Conservation (phyloP, 257 asterid genomes). For the Penstemon barbatus region DNA sequence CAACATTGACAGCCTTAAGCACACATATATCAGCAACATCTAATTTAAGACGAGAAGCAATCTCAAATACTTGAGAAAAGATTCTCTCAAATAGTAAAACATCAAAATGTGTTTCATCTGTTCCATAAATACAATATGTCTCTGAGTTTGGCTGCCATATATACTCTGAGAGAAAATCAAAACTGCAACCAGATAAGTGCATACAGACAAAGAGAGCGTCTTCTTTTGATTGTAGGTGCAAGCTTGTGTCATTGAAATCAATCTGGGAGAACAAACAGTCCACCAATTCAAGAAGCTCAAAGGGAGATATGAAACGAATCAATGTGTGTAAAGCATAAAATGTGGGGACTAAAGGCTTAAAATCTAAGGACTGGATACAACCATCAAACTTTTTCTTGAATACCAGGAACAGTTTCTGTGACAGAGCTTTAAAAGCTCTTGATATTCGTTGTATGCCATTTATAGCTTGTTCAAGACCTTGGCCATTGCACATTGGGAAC, state of each 20-base stretch:
- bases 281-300: conserved; percentile 63
- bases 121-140: conserved; percentile 29
- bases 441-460: no score
- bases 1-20: conserved; percentile 67
- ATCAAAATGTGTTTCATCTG: conserved; percentile 39
- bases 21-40: conserved; percentile 69
- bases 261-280: conserved; percentile 64
- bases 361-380: no score
- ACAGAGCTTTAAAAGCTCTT: no score
- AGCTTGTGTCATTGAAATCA: conserved; percentile 37
- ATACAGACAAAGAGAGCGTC: conserved; percentile 52
- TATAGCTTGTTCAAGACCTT: no score
- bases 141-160: conserved; percentile 41
- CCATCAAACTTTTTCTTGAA: no score
- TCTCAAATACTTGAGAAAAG: conserved; percentile 48
- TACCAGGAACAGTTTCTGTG: no score
- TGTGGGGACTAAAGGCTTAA: no score
- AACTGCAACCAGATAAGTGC: conserved; percentile 60
- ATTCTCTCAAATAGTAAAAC: conserved; percentile 50
- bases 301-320: no score
- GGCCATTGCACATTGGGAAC: no score
- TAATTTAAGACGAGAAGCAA: conserved; percentile 46
- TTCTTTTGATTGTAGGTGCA: conserved; percentile 38
- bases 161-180: conserved; percentile 48
- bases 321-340: no score